Percentiles rank a stretch among this genome's conserved stretches.
These are phyloP conservation scores for Hondaea fermentalgiana DNA, from an alignment of 108 stramenopile species.

Conservation along the genomic window DNA sequence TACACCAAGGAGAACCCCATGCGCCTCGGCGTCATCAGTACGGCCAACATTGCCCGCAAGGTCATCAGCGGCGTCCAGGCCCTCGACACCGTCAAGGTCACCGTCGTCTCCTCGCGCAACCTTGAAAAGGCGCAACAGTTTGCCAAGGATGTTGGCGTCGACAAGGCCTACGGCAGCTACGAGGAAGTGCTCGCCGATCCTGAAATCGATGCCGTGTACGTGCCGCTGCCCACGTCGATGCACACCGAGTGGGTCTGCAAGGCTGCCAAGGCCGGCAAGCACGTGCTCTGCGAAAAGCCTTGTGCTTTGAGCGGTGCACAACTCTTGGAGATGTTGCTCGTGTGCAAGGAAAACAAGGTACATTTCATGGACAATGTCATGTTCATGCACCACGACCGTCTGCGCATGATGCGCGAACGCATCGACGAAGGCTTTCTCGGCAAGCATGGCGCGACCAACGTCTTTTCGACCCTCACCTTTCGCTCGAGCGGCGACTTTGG, in stretches of 20 bases:
- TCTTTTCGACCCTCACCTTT: neutral
- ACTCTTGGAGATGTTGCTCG: neutral
- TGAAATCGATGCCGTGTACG: constrained; percentile 23
- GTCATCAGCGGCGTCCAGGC: neutral
- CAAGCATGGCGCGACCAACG: neutral
- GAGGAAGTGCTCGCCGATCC: neutral
- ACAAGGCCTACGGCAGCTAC: neutral
- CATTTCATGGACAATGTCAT: constrained; percentile 23
- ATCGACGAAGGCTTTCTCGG: neutral
- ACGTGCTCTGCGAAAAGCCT: constrained; percentile 31
- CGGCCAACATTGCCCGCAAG: constrained; percentile 18
- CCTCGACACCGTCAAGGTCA: neutral
- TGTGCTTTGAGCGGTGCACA: neutral
- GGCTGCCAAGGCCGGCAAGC: constrained; percentile 26
- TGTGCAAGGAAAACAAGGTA: neutral
- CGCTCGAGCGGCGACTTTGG: neutral
- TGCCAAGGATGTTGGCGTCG: neutral
- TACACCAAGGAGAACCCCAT: neutral
- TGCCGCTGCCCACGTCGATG: constrained; percentile 25
- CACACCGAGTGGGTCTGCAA: constrained; percentile 31
- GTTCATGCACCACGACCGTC: constrained; percentile 30
- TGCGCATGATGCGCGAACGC: neutral
- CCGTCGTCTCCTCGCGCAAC: neutral
- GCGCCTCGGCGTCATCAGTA: neutral
- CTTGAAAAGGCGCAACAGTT: constrained; percentile 16